Evolutionary conservation across 2,329 filamentous ascomycete genomes (phyloP), one percentile per base, ranked within the genome.

Genomic region (Graphiopsis chlorocephala): DNA sequence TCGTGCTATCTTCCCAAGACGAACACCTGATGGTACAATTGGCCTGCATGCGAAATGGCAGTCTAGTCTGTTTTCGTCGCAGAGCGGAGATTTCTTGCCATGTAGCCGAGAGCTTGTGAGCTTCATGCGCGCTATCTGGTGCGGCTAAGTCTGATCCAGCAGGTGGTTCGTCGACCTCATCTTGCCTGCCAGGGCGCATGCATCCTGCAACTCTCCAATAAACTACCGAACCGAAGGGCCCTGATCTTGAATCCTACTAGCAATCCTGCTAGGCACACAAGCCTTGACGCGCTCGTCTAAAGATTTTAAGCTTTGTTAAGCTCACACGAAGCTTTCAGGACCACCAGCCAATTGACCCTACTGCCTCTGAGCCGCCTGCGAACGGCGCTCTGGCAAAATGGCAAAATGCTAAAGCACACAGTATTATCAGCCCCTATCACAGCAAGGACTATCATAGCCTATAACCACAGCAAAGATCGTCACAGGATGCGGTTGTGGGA

Each of bases 301-400:
- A 31, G 4, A 53, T n/a, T 53, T 53, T 53, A 53, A 53, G 50
- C 50, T 53, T 53, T 53, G n/a, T 29, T 28, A 53, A 53, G 50
- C 50, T 53, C 50, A 31, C 12, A 20, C 50, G 50, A 53, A 53
- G 50, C 50, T 53, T 53, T 53, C 15, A 20, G 25, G 28, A 31
- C 14, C 17, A 20, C 50, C 17, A 28, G 17, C 10, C 50, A 29
- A 31, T 31, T 17, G 38, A 20, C 38, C n/a, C 3, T 20, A 20
- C n/a, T 20, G 38, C n/a, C n/a, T 20, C 38, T 45, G n/a, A 20
- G n/a, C 38, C 38, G 38, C 5, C n/a, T 45, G 8, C 5, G n/a
- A 45, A 11, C 35, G 7, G 35, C n/a, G n/a, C n/a, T 45, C 38
- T 45, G n/a, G 38, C n/a, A 45, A 23, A 45, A 45, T 42, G 35